A percentile compares a stretch with the other conserved stretches of the same genome.
These are phyloP conservation scores for Entonaema liquescens DNA, from an alignment of 495 filamentous ascomycete species.

Conservation along the genomic window DNA sequence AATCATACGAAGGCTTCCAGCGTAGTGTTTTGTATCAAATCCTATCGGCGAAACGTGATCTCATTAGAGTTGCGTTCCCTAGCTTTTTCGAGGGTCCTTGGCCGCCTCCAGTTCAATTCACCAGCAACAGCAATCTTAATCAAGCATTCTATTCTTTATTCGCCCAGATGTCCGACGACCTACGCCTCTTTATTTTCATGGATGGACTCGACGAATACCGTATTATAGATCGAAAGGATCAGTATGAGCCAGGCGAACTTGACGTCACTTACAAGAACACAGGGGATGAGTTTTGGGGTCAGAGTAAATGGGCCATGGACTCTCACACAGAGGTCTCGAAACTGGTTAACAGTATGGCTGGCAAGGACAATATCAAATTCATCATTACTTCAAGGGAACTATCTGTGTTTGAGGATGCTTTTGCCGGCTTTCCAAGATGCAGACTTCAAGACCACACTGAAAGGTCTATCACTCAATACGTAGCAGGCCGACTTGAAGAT, in stretches of 20 bases:
- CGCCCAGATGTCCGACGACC: constrained; percentile 38
- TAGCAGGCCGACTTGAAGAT: constrained; percentile 44
- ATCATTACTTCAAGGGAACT: constrained; percentile 43
- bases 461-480: constrained; percentile 44
- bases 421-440: constrained; percentile 37
- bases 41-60: constrained; percentile 40
- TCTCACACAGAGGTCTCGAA: constrained; percentile 41
- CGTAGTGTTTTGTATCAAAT: constrained; percentile 52
- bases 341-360: constrained; percentile 39
- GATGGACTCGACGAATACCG: constrained; percentile 48
- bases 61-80: constrained; percentile 45
- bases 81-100: constrained; percentile 43
- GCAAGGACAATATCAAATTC: constrained; percentile 41
- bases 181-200: constrained; percentile 44
- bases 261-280: constrained; percentile 40
- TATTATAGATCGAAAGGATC: constrained; percentile 45
- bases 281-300: constrained; percentile 44
- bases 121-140: constrained; percentile 43
- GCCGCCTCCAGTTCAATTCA: constrained; percentile 44
- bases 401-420: constrained; percentile 41
- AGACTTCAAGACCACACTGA: constrained; percentile 45
- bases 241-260: constrained; percentile 40
- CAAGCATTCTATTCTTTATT: constrained; percentile 45
- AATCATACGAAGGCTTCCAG: constrained; percentile 53
- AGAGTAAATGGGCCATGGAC: constrained; percentile 44